Evolutionary conservation across 1,284 basidiomycete genomes (phyloP).

Genomic region (Salmacisia buchloeana): DNA sequence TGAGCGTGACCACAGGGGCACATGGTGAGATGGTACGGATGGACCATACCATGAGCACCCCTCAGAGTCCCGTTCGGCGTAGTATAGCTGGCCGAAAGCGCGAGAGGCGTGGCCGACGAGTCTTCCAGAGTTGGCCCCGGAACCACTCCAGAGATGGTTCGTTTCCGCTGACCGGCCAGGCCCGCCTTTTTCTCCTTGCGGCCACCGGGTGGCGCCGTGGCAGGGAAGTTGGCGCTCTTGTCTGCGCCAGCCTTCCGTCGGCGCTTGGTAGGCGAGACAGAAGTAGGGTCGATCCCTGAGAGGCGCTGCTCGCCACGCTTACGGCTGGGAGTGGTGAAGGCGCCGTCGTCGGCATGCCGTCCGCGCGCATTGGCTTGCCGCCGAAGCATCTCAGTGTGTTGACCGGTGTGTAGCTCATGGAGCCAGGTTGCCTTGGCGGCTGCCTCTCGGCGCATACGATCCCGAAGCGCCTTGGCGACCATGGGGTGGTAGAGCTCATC

Average conservation of each 20-base stretch:
- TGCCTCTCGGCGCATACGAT: slow-evolving; percentile 30
- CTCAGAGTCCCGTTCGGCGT: too few relatives aligned
- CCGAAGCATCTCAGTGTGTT: background rate
- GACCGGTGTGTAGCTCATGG: background rate
- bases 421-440: slow-evolving; percentile 7
- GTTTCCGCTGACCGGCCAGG: background rate
- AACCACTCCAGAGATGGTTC: too few relatives aligned
- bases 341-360: too few relatives aligned
- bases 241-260: too few relatives aligned
- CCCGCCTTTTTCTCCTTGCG: background rate
- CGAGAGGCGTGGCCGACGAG: too few relatives aligned
- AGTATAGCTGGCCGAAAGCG: background rate
- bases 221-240: background rate
- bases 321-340: background rate
- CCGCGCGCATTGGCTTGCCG: too few relatives aligned
- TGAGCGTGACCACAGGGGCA: background rate
- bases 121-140: too few relatives aligned
- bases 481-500: slow-evolving; percentile 37
- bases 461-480: slow-evolving; percentile 40
- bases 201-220: background rate
- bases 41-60: too few relatives aligned
- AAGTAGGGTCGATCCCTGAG: background rate
- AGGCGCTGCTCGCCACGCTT: background rate
- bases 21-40: too few relatives aligned
- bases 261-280: too few relatives aligned